Conservation (phyloP, 1,139 yeast species). For the Candida glucosophila region DNA sequence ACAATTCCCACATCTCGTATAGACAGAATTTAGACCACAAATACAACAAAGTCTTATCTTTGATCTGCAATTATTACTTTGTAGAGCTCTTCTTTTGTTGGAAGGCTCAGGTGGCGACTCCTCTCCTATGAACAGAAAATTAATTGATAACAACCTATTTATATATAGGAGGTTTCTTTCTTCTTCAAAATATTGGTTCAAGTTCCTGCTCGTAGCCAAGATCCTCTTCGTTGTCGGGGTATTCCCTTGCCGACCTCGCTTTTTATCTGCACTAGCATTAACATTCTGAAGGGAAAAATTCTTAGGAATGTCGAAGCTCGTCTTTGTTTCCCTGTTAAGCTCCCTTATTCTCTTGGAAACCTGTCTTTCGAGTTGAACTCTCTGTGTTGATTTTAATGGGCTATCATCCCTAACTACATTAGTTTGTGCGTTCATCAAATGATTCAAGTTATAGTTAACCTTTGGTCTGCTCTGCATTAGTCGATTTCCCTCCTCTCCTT, state of each 20-base stretch:
- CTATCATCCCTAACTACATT: slow-evolving; percentile 22
- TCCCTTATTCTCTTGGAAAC: slow-evolving; percentile 31
- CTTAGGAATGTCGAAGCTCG: slow-evolving; percentile 29
- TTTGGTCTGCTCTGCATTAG: slow-evolving; percentile 25
- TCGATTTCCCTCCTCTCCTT: slow-evolving; percentile 13
- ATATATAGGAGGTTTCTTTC: slow-evolving; percentile 37
- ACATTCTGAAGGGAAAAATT: slow-evolving; percentile 29
- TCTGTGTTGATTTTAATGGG: slow-evolving; percentile 30
- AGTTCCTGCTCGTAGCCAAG: slow-evolving; percentile 35
- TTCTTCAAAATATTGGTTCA: slow-evolving; percentile 40
- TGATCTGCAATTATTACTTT: slow-evolving; percentile 19
- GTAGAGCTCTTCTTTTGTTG: slow-evolving; percentile 8
- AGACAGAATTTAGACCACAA: slow-evolving; percentile 31
- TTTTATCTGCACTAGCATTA: slow-evolving; percentile 15
- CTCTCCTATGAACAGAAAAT: slow-evolving; percentile 31
- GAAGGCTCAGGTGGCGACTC: slow-evolving; percentile 9
- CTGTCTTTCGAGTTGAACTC: slow-evolving; percentile 33
- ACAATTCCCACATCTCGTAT: slow-evolving; percentile 33
- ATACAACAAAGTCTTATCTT: slow-evolving; percentile 34
- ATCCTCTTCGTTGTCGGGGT: slow-evolving; percentile 40
- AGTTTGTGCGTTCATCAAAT: slow-evolving; percentile 37
- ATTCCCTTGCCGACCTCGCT: slow-evolving; percentile 29
- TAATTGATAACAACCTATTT: slow-evolving; percentile 32
- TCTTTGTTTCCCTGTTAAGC: slow-evolving; percentile 24
- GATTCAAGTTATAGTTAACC: slow-evolving; percentile 38